These are phyloP conservation scores for Ogataea nakhonphanomensis DNA, from an alignment of 805 yeast genomes.

Conservation along the genomic window DNA sequence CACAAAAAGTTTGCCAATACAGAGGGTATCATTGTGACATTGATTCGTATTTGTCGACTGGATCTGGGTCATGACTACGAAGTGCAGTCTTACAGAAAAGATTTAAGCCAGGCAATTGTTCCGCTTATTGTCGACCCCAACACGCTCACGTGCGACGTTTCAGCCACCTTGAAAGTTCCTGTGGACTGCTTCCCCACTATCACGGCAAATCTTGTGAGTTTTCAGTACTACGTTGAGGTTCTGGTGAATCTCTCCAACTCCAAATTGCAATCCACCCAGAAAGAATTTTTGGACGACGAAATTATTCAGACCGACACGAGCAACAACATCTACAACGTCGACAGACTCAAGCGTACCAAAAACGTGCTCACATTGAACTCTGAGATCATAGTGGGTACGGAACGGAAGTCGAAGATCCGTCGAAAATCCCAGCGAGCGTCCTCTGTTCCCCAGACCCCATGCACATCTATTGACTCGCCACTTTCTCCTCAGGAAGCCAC, in stretches of 20 bases:
- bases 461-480: slow-evolving; percentile 6
- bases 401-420: slow-evolving; percentile 40
- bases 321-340: slow-evolving; percentile 65
- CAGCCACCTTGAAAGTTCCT: slow-evolving; percentile 68
- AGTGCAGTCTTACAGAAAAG: slow-evolving; percentile 76
- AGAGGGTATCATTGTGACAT: slow-evolving; percentile 72
- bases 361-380: slow-evolving; percentile 80
- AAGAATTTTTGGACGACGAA: slow-evolving; percentile 24
- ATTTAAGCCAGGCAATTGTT: slow-evolving; percentile 68
- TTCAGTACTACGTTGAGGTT: slow-evolving; percentile 82
- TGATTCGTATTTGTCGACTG: slow-evolving; percentile 75
- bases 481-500: slow-evolving; percentile 3
- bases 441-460: slow-evolving; percentile 5
- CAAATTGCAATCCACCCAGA: slow-evolving; percentile 18
- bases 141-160: slow-evolving; percentile 52
- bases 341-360: slow-evolving; percentile 66
- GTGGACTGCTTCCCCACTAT: slow-evolving; percentile 86
- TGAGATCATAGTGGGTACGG: slow-evolving; percentile 79
- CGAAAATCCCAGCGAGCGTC: slow-evolving; percentile 7
- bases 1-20: slow-evolving; percentile 65
- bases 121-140: slow-evolving; percentile 78
- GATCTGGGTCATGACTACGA: slow-evolving; percentile 57
- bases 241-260: slow-evolving; percentile 71
- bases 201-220: slow-evolving; percentile 63
- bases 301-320: slow-evolving; percentile 19